Conservation (phyloP, 148 eudicot genomes). For the Tetragonia tetragonoides region DNA sequence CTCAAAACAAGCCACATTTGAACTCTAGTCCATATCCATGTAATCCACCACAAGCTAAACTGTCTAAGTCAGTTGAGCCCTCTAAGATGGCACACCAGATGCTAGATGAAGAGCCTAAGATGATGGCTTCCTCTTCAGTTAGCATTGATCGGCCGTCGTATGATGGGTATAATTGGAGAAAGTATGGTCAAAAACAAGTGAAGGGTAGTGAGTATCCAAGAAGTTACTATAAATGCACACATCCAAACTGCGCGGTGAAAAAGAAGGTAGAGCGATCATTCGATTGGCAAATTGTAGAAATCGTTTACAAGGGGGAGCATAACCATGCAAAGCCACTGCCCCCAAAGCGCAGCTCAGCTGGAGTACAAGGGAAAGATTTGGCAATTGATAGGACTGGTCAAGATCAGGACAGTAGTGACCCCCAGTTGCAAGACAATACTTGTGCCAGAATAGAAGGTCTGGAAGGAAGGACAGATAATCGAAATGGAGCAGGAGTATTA, state of each 20-base stretch:
- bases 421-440: constrained; percentile 21
- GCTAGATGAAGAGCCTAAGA: constrained; percentile 37
- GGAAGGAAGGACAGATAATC: constrained; percentile 28
- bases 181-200: constrained; percentile 96
- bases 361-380: constrained; percentile 35
- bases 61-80: constrained; percentile 26
- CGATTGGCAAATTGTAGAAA: constrained; percentile 79
- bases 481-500: constrained; percentile 27
- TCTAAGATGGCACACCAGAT: constrained; percentile 27
- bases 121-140: constrained; percentile 23
- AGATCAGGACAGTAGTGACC: constrained; percentile 27
- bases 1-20: constrained; percentile 21
- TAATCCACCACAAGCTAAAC: constrained; percentile 26
- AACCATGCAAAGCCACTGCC: constrained; percentile 72
- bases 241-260: constrained; percentile 72
- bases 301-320: constrained; percentile 92
- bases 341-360: constrained; percentile 39
- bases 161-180: constrained; percentile 93
- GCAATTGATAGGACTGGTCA: constrained; percentile 29
- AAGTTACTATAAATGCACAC: constrained; percentile 89
- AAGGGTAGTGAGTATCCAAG: constrained; percentile 95
- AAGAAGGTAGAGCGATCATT: constrained; percentile 79
- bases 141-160: constrained; percentile 49
- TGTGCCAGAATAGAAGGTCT: constrained; percentile 31
- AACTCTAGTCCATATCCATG: constrained; percentile 26